Base-by-base conservation (phyloP, 306 rosid genomes). In the Quercus dentata region DNA sequence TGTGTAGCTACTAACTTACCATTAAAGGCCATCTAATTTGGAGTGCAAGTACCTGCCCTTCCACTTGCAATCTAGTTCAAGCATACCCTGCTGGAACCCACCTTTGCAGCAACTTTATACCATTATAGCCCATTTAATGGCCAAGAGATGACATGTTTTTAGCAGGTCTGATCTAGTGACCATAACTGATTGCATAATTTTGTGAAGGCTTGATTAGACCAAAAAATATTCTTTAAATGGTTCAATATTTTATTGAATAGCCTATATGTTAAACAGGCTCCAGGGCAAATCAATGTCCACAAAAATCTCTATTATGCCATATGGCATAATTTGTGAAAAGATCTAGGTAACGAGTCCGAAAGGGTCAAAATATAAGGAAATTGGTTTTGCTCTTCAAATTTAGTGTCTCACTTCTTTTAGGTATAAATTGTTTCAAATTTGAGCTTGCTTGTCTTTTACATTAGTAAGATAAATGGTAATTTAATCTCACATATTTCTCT, bases 401-500 rank as follows among this genome's bases (percentile, higher is more conserved):
- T 58, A 58, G 54, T 9, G 15, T 20, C 1, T 6, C 33, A 59
- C 70, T 31, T 30, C 20, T 30, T 63, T 64, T 64, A 30, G 21
- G 46, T 64, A 31, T 30, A 64, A 30, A 15, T 64, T 64, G 23
- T 64, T 64, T 64, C 44, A 64, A 27, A 64, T 64, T 28, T 64
- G 70, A 17, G 41, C 3, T 20, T 18, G 5, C 70, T 64, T 64
- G 70, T 64, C 10, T 64, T 64, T 15, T 8, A 5, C n/a, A 13
- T 25, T 61, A 49, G 12, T 71, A 38, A 73, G 19, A 35, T 64
- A 7, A 75, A 30, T 28, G 46, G 70, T 18, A 30, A 64, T n/a
- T 6, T 30, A 61, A 73, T 57, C 69, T 85, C 41, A 83, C 68
- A 62, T 79, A 56, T 76, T 52, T 76, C 51, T 25, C 23, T 82